Base-by-base conservation (phyloP, 2,329 filamentous ascomycete species). In the Akanthomyces lecanii region DNA sequence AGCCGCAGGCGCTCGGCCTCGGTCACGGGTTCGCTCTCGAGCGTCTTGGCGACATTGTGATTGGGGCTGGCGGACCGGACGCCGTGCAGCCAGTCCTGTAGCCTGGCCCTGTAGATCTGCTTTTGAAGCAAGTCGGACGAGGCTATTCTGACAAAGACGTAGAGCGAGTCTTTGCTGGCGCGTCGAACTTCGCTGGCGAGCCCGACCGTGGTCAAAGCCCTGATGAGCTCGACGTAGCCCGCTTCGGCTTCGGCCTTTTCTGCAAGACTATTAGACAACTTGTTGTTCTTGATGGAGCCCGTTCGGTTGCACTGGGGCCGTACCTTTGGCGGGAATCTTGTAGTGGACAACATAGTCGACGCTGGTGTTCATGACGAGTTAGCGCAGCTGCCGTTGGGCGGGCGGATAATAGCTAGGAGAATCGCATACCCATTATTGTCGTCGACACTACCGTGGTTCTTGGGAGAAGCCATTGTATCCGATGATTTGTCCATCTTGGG, bases 61-160 rank as follows among this genome's bases (percentile, higher is more conserved):
- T 87, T 84, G 0, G 94, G 94, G 42, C 92, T 87, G 23, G 86
- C 84, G 56, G 90, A 84, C 66, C 92, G 88, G 61, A 97, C 89
- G 59, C 93, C 92, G 73, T 95, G 89, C 40, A 98, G 85, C 92
- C 93, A 99, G 77, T 98, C 95, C 72, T 92, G 90, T 21, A 97
- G 88, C 67, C 95, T 87, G 62, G 90, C 91, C 67, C 92, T 86
- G 75, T 97, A 96, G 56, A 97, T 85, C 70, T 96, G 91, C 67
- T 88, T 86, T 64, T 85, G 85, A 64, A 99, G 82, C 66, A 92
- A 85, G 69, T 87, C 82, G 65, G 89, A 82, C 25, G 91, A 92
- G 42, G 89, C 87, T 48, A 96, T 85, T 71, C 89, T 90, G 71
- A 93, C 83, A 73, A 97, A 97, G 68, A 98, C 78, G 54, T 98